A percentile compares a stretch with the other conserved stretches of the same genome.
Conservation (phyloP, 768 basidiomycete species). For the Podaxis mareebaensis region DNA sequence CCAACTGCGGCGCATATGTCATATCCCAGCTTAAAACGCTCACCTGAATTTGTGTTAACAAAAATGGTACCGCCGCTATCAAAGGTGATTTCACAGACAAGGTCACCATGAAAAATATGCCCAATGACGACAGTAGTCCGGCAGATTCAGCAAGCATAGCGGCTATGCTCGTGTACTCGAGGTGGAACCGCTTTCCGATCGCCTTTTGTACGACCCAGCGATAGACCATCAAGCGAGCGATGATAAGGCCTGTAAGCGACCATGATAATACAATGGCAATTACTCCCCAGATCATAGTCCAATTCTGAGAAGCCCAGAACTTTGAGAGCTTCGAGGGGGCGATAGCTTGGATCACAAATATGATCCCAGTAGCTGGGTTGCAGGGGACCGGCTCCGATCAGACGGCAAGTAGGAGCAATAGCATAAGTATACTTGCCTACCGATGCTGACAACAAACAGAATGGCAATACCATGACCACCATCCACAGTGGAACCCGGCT, state of each 20-base stretch:
- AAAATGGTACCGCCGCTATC: slow-evolving; percentile 7
- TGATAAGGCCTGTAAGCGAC: neutral
- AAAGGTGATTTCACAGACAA: slow-evolving; percentile 4
- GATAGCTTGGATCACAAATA: slow-evolving; percentile 1
- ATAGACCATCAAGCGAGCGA: neutral
- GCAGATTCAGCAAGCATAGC: slow-evolving; percentile 3
- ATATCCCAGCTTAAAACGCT: neutral
- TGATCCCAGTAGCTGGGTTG: neutral
- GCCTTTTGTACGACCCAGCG: neutral
- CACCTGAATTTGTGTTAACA: slow-evolving; percentile 7
- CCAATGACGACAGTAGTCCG: slow-evolving; percentile 1
- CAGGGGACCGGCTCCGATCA: neutral
- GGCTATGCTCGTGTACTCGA: neutral
- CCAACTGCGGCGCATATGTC: neutral
- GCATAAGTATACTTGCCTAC: neutral
- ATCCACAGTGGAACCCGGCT: neutral
- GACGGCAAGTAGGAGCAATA: neutral
- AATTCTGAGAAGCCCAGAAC: neutral
- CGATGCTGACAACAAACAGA: neutral
- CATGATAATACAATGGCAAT: neutral
- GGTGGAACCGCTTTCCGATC: neutral
- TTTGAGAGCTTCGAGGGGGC: neutral
- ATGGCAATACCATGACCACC: neutral
- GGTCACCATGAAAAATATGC: neutral
- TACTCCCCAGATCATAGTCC: slow-evolving; percentile 4